Conservation (phyloP, 768 basidiomycete genomes). For the Erythrobasidium yunnanense region DNA sequence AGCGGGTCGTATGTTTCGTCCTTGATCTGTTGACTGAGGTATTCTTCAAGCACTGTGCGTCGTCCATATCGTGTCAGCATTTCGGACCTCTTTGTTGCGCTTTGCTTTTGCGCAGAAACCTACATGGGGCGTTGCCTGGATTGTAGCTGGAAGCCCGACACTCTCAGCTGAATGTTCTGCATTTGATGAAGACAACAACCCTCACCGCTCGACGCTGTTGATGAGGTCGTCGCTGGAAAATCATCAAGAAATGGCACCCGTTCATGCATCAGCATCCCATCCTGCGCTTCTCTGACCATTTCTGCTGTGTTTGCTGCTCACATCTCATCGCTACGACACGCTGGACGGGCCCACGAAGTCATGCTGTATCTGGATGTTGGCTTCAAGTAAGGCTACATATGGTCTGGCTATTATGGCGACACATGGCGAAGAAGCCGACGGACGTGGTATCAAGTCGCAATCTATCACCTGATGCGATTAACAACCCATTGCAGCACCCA, state of each 20-base stretch:
- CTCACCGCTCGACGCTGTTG: conserved; percentile 11
- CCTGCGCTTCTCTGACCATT: no score
- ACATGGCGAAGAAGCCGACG: no score
- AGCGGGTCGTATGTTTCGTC: conserved; percentile 86
- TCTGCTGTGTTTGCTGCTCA: neutral
- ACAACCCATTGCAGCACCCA: no score
- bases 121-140: neutral
- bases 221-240: conserved; percentile 13
- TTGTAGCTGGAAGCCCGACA: neutral
- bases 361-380: neutral
- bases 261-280: no score
- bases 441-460: no score
- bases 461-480: no score
- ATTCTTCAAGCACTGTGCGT: conserved; percentile 11
- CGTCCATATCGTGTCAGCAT: neutral
- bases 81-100: neutral
- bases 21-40: conserved; percentile 60
- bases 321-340: neutral
- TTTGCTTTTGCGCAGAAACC: neutral
- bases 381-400: no score
- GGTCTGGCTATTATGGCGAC: no score
- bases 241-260: no score
- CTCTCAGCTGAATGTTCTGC: no score
- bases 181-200: no score
- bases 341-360: neutral